Evolutionary conservation across 495 filamentous ascomycete genomes (phyloP), one percentile per base, ranked within the genome.

Genomic region (Rhizodiscina lignyota): DNA sequence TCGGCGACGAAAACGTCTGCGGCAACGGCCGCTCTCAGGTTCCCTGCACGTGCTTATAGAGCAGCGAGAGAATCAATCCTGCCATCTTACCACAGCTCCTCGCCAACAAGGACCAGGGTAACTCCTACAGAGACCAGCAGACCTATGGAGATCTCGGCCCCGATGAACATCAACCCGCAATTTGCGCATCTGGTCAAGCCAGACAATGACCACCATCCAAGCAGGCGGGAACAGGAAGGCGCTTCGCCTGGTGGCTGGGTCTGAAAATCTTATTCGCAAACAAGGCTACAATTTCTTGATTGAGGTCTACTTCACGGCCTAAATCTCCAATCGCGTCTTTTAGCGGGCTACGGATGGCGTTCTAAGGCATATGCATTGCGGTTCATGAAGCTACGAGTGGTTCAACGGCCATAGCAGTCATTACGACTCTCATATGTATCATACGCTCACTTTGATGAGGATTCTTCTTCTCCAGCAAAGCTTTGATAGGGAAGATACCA

Each of bases 161-260:
- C 56, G 16, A 34, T 51, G 43, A 54, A 54, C 31, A 39, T 54
- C 29, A 59, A 59, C 33, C 54, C 55, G 30, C 47, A 55, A 35
- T 59, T 57, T 39, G 54, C 55, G 31, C 54, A 59, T 36, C 39
- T 59, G 18, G 48, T 55, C 30, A 44, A 44, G 35, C 55, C 55
- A 27, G 47, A 55, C 37, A 15, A 44, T 30, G 48, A 41, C 5
- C 41, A 51, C 21, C 50, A 53, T 34, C 50, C 50, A 4, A 51
- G 48, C 27, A 5, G 15, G 26, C 11, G 35, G 35, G 24, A 27
- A 26, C 10, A 8, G 8, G 30, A 32, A 18, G 17, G 10, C 6
- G 17, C 24, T 6, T 27, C 24, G 24, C 24, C 24, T 27, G 24
- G 24, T 13, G 24, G 24, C 6, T 27, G 24, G 24, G 24, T 27